Evolutionary conservation across 345 rosid genomes (phyloP).

Genomic region (Conringia planisiliqua): DNA sequence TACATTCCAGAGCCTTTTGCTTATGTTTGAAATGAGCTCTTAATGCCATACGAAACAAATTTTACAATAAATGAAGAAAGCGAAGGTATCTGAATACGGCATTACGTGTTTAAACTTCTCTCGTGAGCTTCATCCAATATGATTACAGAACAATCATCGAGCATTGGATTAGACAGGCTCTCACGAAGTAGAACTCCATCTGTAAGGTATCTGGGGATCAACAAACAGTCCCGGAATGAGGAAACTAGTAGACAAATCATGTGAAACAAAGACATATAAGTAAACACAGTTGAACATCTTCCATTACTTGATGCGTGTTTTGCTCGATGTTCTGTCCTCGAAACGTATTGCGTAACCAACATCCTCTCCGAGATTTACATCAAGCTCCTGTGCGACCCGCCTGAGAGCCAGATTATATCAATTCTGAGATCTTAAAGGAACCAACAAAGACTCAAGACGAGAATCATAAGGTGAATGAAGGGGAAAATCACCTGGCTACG

Average conservation of each 20-base stretch:
- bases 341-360: conserved; percentile 98
- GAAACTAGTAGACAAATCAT: no score
- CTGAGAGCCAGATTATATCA: conserved; percentile 30
- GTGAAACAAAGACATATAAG: no score
- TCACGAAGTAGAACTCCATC: conserved; percentile 97
- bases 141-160: conserved; percentile 79
- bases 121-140: conserved; percentile 99
- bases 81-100: background rate
- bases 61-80: background rate
- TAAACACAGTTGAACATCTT: no score
- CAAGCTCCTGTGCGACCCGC: conserved; percentile 92
- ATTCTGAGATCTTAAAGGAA: background rate
- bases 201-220: conserved; percentile 73
- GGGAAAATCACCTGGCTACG: conserved; percentile 63
- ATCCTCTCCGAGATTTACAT: conserved; percentile 82
- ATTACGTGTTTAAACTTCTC: conserved; percentile 94
- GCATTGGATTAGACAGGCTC: conserved; percentile 77
- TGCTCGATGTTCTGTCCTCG: no score
- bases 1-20: background rate
- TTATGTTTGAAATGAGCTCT: background rate
- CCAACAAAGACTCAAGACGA: background rate
- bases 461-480: background rate
- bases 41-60: background rate
- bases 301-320: no score
- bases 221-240: conserved; percentile 4